A percentile compares a stretch with the other conserved stretches of the same genome.
phyloP scores from a whole-genome alignment of 345 rosid genomes.

The Brassica nigra region DNA sequence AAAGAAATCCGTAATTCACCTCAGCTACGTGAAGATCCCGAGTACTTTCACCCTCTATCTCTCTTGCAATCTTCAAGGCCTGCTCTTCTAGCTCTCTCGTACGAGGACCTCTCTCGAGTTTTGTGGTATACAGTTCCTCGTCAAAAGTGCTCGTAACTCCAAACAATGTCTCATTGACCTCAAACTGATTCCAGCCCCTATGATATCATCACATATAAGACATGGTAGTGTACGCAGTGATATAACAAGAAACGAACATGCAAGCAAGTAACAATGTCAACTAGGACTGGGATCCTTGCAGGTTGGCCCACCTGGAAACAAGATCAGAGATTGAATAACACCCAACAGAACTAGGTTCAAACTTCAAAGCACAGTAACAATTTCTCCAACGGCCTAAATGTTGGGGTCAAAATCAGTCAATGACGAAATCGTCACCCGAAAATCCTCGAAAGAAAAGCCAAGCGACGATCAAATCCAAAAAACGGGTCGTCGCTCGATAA shows the following conservation, averaged over 20 bases:
- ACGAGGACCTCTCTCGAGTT: conserved; percentile 83
- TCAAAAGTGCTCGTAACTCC: conserved; percentile 91
- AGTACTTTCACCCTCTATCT: conserved; percentile 90
- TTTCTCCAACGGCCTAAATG: not conserved
- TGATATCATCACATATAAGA: conserved; percentile 15
- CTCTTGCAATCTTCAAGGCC: conserved; percentile 88
- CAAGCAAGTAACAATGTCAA: not conserved
- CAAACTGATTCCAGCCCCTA: conserved; percentile 97
- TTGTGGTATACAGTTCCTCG: conserved; percentile 92
- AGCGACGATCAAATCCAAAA: too few relatives aligned
- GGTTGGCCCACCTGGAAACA: not conserved
- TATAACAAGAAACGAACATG: not conserved
- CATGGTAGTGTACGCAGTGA: not conserved
- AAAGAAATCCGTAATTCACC: conserved; percentile 50
- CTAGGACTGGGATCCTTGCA: not conserved
- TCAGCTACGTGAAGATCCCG: conserved; percentile 93
- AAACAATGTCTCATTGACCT: conserved; percentile 70
- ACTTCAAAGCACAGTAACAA: not conserved
- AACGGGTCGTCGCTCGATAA: too few relatives aligned
- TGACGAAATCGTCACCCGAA: too few relatives aligned
- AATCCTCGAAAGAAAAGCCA: too few relatives aligned
- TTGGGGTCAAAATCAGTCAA: too few relatives aligned
- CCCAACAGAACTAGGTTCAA: not conserved
- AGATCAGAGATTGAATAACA: not conserved
- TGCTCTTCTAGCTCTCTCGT: conserved; percentile 68